Base-by-base conservation (phyloP, 2,329 filamentous ascomycete species). In the Penicillium sp. region DNA sequence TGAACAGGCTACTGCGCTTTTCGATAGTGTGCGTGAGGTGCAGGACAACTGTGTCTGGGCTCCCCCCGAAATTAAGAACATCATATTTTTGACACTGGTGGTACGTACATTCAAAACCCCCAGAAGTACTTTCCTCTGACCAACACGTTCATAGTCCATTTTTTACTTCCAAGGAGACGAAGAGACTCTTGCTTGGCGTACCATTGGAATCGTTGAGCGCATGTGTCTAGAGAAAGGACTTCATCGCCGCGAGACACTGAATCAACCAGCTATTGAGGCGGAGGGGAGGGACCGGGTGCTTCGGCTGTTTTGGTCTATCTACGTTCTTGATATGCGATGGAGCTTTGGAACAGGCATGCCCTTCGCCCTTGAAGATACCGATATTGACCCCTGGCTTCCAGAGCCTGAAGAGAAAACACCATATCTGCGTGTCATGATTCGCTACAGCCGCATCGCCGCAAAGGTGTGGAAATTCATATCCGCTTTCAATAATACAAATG, bases 161-260 rank as follows among this genome's bases (percentile, higher is more conserved):
- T 96, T 92, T 71, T 85, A 93, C 61, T 97, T 96, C 68, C 85
- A 96, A 48, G 86, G 86, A 49, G 92, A 93, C 64, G 90, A 96
- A 64, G 93, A 97, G 73, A 83, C 88, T 1, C 81, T 93, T 11
- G 90, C 91, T 0, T 97, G 93, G 91, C 86, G 93, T 13, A 85
- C 93, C n/a, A 92, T 96, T 71, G 93, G 93, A 2, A 85, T 95
- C 61, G 90, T 92, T 1, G 85, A 89, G 16, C 84, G 92, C 19
- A 82, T 93, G 71, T 95, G 90, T 59, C 76, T 91, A 24, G 89
- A 92, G 70, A 80, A 93, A 55, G 92, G 92, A 3, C 82, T 96
- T n/a, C 91, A 96, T 74, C 84, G 90, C 29, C 83, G 85, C 54
- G 87, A 91, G 57, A 90, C 88, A 0, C 82, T 96, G 55, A 79